Conservation (phyloP, 306 rosid species). For the Rosa persica region DNA sequence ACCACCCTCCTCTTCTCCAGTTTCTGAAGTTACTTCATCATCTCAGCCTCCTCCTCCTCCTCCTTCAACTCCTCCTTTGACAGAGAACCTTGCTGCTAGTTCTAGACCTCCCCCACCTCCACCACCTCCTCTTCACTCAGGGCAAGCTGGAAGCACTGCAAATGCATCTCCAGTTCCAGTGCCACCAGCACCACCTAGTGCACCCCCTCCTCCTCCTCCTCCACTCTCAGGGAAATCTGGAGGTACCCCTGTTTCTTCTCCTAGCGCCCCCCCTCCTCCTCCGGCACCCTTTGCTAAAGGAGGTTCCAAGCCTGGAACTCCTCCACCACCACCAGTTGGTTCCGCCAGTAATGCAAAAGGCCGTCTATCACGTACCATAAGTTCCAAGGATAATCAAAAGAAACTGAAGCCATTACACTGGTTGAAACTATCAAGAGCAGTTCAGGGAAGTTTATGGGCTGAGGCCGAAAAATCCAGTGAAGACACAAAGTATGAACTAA, state of each 20-base stretch:
- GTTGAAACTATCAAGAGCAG: constrained; percentile 82
- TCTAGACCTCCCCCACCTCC: constrained; percentile 41
- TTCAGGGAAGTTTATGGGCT: constrained; percentile 92
- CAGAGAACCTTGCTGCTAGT: constrained; percentile 21
- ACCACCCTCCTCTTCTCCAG: constrained; percentile 10
- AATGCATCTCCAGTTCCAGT: constrained; percentile 30
- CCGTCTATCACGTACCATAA: constrained; percentile 49
- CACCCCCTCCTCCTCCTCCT: constrained; percentile 25
- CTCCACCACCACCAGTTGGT: constrained; percentile 38
- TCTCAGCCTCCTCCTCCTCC: constrained; percentile 43
- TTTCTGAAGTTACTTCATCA: constrained; percentile 8
- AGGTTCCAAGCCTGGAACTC: constrained; percentile 36
- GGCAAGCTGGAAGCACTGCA: constrained; percentile 29
- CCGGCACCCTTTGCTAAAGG: constrained; percentile 51
- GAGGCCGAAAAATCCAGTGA: constrained; percentile 83
- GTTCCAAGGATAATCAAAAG: constrained; percentile 52
- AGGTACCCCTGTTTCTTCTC: constrained; percentile 33
- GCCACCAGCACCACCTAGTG: constrained; percentile 32
- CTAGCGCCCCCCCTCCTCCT: constrained; percentile 55
- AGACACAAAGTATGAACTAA: constrained; percentile 63
- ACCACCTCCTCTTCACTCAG: constrained; percentile 25
- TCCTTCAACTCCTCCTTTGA: constrained; percentile 42
- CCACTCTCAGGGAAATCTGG: constrained; percentile 25
- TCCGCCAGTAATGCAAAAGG: constrained; percentile 45
- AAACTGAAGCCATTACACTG: constrained; percentile 93